Evolutionary conservation across 2,329 filamentous ascomycete species (phyloP), one percentile per base, ranked within the genome.

Genomic region (Exophiala xenobiotica): DNA sequence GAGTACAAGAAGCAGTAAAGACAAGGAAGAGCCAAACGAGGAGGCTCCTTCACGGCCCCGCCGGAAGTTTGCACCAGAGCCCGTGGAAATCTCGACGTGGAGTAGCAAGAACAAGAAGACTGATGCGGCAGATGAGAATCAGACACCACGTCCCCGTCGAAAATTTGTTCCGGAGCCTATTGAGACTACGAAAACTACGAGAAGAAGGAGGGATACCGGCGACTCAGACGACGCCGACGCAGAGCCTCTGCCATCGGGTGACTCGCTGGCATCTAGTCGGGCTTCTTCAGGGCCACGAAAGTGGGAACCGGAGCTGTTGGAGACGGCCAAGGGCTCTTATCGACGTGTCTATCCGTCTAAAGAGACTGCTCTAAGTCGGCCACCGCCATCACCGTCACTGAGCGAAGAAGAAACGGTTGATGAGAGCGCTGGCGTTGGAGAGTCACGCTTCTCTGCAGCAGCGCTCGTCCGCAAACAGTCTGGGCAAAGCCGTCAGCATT

Each of bases 261-360:
- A 41, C 14, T 55, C 52, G 9, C 19, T 47, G 12, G 12, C 51
- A 35, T 55, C 54, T 29, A 60, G 53, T 45, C 51, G 57, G 27
- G 33, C 43, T 39, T 57, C 46, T 20, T 50, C 53, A 29, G 54
- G 55, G 39, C 56, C 61, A 3, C 73, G 76, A 35, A 78, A 70
- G 53, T 95, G 95, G 67, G 79, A 85, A 23, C 90, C 90, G 9
- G 86, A 92, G 63, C 75, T 95, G 49, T 85, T 95, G 56, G 89
- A 92, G 68, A 91, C 88, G 2, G 86, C 86, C 3, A 82, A 83
- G 61, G 79, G 90, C 46, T 83, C 83, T 26, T 82, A 86, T 57
- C 83, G 83, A 63, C 79, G 79, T 12, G 47, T 58, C 8, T 52
- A 56, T 39, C 49, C 38, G 3, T 49, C 19, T 9, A 45, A 51